A percentile compares a stretch with the other conserved stretches of the same genome.
Conservation (phyloP, 2,329 filamentous ascomycete species). For the Stagonosporopsis rhizophila region DNA sequence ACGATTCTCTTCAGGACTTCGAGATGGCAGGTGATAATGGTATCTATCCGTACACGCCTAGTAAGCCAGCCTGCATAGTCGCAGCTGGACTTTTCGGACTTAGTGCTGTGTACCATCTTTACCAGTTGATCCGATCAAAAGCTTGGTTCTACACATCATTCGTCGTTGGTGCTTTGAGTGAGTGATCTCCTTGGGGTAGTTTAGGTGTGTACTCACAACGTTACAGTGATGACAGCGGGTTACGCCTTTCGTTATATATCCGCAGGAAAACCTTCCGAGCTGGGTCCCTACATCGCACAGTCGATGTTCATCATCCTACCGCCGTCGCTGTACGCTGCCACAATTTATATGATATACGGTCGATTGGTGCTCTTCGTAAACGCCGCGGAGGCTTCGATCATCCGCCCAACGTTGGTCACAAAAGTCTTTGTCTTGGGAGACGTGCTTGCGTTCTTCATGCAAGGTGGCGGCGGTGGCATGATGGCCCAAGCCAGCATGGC, state of each 20-base stretch:
- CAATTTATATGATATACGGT: conserved; percentile 55
- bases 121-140: conserved; percentile 26
- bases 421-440: conserved; percentile 64
- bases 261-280: conserved; percentile 17
- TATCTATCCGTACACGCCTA: conserved; percentile 29
- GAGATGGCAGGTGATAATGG: conserved; percentile 24
- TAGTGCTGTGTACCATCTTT: conserved; percentile 26
- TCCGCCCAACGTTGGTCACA: conserved; percentile 56
- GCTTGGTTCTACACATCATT: conserved; percentile 36
- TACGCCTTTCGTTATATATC: conserved; percentile 30
- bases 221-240: conserved; percentile 32
- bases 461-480: conserved; percentile 47
- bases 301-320: conserved; percentile 51
- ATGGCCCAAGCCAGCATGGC: conserved; percentile 28
- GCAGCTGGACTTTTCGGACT: conserved; percentile 24
- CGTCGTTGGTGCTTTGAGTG: conserved; percentile 29
- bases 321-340: conserved; percentile 54
- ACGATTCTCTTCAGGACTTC: background rate
- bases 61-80: conserved; percentile 17
- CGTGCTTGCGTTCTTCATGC: conserved; percentile 59
- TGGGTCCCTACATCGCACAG: conserved; percentile 47
- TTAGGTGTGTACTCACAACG: background rate
- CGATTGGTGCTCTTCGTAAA: conserved; percentile 50
- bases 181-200: background rate
- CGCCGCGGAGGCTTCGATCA: conserved; percentile 51